These are phyloP conservation scores for Moesziomyces globuligerus DNA, from an alignment of 1,284 basidiomycete genomes.

Conservation along the genomic window DNA sequence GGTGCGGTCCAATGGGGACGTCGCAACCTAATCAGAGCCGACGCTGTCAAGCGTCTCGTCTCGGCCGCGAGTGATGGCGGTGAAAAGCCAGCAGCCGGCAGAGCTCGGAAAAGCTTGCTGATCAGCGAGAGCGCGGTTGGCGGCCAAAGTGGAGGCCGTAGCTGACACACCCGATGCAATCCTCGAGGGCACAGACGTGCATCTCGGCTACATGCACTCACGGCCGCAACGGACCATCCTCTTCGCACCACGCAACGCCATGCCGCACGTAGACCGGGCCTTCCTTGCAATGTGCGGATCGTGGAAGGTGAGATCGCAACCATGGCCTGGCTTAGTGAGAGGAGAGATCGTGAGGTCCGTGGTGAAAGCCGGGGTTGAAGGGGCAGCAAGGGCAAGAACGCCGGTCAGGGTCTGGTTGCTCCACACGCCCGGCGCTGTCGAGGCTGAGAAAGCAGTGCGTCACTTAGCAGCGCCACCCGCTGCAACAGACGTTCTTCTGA, in stretches of 20 bases:
- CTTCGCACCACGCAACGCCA: neutral
- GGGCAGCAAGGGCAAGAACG: neutral
- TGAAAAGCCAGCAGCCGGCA: too few species aligned
- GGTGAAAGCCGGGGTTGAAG: neutral
- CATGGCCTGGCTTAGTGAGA: too few species aligned
- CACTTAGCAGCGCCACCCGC: neutral
- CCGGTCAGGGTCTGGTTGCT: neutral
- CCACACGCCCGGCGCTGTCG: neutral
- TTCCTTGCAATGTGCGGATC: too few species aligned
- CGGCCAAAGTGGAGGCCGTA: slow-evolving; percentile 16
- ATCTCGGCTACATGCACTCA: neutral
- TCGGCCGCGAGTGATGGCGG: too few species aligned
- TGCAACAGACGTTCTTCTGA: too few species aligned
- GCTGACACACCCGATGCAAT: slow-evolving; percentile 23
- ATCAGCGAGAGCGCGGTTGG: neutral
- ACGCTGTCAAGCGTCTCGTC: too few species aligned
- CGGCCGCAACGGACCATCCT: neutral
- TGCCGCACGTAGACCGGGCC: neutral
- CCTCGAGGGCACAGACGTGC: neutral
- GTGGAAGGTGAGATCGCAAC: neutral
- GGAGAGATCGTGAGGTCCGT: neutral
- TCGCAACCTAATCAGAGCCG: too few species aligned
- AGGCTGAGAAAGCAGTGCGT: neutral
- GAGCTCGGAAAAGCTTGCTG: too few species aligned
- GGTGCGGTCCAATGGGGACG: too few species aligned